These are phyloP conservation scores for Fusarium tuaranense DNA, from an alignment of 2,329 filamentous ascomycete genomes.

Conservation along the genomic window DNA sequence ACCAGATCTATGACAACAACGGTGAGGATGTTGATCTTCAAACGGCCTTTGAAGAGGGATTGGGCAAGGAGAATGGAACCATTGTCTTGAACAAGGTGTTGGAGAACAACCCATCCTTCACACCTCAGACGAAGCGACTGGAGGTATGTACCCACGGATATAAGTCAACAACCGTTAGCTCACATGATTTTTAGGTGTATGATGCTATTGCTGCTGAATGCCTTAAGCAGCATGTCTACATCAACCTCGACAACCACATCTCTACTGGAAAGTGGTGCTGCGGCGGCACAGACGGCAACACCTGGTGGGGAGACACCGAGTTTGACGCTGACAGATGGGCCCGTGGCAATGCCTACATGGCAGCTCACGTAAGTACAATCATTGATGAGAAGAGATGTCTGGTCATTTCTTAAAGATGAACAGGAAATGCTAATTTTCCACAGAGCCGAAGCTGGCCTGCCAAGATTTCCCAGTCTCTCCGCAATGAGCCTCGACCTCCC, in stretches of 20 bases:
- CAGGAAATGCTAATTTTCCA: neutral
- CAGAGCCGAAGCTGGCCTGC: constrained; percentile 28
- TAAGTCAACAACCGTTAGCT: neutral
- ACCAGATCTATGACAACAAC: constrained; percentile 65
- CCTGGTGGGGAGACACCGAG: constrained; percentile 71
- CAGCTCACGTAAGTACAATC: constrained; percentile 60
- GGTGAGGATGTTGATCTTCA: constrained; percentile 59
- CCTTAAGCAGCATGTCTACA: constrained; percentile 65
- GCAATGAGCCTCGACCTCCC: constrained; percentile 65
- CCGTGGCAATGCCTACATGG: constrained; percentile 70
- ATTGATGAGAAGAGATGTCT: neutral
- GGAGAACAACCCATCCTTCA: constrained; percentile 68
- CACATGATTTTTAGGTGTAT: constrained; percentile 50
- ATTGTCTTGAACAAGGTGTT: constrained; percentile 64
- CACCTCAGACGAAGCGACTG: constrained; percentile 64
- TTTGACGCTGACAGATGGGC: constrained; percentile 71
- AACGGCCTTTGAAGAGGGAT: constrained; percentile 57
- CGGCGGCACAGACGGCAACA: constrained; percentile 64
- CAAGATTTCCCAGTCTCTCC: constrained; percentile 52
- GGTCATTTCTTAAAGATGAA: neutral
- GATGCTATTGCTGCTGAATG: constrained; percentile 71
- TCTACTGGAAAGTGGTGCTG: constrained; percentile 71
- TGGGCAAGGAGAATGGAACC: constrained; percentile 66
- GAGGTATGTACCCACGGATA: constrained; percentile 48
- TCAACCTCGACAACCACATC: constrained; percentile 73